Conservation (phyloP, 1,284 basidiomycete genomes). For the Volvariella surrecta region DNA sequence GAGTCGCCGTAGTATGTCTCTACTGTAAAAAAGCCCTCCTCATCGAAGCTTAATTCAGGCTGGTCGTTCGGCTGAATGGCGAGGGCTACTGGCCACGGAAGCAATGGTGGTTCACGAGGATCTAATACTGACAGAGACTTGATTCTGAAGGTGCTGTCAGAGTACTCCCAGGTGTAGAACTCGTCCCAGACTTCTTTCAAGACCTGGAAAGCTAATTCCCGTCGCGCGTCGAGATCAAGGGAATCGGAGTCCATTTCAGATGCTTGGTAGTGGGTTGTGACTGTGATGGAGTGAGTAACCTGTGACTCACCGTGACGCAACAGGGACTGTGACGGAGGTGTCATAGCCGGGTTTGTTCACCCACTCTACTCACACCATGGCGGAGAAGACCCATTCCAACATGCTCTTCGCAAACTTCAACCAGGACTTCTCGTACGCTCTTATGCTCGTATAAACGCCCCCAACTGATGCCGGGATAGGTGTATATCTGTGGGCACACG, state of each 20-base stretch:
- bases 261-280: neutral
- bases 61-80: too few species aligned
- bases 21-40: too few species aligned
- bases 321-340: neutral
- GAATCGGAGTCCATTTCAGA: too few species aligned
- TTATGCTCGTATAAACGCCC: neutral
- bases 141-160: conserved; percentile 4
- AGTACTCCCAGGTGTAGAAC: conserved; percentile 13
- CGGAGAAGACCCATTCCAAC: conserved; percentile 28
- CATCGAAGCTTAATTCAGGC: neutral
- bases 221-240: too few species aligned
- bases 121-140: neutral
- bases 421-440: conserved; percentile 74
- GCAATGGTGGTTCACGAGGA: neutral
- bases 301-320: neutral
- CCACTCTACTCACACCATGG: conserved; percentile 11
- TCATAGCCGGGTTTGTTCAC: neutral
- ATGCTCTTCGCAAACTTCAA: conserved; percentile 87
- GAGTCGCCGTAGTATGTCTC: too few species aligned
- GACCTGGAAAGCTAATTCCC: conserved; percentile 6
- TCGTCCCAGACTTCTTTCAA: conserved; percentile 11
- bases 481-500: conserved; percentile 94
- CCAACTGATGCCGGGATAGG: conserved; percentile 25
- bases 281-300: neutral
- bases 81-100: too few species aligned